Conservation (phyloP, 257 asterid species). For the Solanum clarkiae region DNA sequence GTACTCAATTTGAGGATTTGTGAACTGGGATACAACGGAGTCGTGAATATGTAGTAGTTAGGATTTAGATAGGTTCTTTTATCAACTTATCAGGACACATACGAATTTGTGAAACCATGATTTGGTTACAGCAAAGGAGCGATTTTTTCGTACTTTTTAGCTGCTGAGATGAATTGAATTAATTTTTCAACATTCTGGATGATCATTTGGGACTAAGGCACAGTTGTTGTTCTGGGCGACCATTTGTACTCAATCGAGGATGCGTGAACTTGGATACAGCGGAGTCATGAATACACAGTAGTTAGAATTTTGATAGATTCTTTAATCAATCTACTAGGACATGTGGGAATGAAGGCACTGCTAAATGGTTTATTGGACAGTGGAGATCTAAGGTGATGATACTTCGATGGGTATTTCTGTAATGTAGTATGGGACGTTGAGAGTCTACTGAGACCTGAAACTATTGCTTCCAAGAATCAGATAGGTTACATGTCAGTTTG, state of each 20-base stretch:
- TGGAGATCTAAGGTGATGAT: not conserved
- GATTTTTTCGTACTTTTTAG: not conserved
- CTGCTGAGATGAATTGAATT: not conserved
- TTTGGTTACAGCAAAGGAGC: not conserved
- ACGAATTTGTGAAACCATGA: not conserved
- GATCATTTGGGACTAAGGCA: not conserved
- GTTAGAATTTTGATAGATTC: not conserved
- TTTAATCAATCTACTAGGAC: not conserved
- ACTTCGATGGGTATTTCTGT: not conserved
- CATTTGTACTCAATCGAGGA: not conserved
- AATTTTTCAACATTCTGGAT: not conserved
- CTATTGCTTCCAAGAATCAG: not conserved
- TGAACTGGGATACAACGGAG: not conserved
- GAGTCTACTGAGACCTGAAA: not conserved
- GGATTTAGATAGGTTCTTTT: not conserved
- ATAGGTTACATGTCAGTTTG: not conserved
- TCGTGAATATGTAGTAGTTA: not conserved
- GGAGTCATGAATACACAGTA: not conserved
- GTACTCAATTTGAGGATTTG: not conserved
- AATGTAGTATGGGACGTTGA: not conserved
- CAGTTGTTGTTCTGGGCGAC: not conserved
- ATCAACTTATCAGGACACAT: not conserved
- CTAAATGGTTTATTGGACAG: not conserved
- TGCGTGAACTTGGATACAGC: not conserved
- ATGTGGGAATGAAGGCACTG: not conserved